Conservation (phyloP, 257 asterid genomes). For the Solanum chilense region DNA sequence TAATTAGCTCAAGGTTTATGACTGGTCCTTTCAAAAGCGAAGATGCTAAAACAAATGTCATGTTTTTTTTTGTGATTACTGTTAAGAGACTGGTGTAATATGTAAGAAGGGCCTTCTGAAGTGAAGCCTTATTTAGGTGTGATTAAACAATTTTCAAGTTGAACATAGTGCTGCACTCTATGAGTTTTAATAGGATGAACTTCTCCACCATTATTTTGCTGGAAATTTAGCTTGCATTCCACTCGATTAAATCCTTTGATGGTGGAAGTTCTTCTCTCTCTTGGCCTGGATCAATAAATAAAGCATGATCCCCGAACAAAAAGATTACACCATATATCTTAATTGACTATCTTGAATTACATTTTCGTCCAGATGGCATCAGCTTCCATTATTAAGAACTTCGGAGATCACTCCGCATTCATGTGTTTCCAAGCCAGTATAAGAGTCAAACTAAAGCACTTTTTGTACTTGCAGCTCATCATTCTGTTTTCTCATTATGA, state of each 20-base stretch:
- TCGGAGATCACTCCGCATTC: background rate
- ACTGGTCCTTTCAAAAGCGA: background rate
- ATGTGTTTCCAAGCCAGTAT: background rate
- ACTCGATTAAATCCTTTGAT: background rate
- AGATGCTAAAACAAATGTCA: background rate
- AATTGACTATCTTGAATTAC: background rate
- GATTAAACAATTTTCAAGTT: background rate
- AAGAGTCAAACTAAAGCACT: background rate
- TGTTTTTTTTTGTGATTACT: background rate
- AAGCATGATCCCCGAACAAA: background rate
- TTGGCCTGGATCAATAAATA: background rate
- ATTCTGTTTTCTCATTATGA: background rate
- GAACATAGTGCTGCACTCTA: background rate
- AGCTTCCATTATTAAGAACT: background rate
- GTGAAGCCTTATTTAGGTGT: background rate
- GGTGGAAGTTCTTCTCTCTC: background rate
- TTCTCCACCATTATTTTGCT: background rate
- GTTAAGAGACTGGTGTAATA: background rate
- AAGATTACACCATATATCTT: background rate
- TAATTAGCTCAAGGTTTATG: background rate
- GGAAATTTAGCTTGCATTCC: background rate
- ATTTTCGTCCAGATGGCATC: background rate
- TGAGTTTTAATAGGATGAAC: background rate
- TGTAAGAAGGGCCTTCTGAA: background rate
- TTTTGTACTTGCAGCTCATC: background rate